Evolutionary conservation across 2,329 filamentous ascomycete species (phyloP).

Genomic region (Neonectria hederae): DNA sequence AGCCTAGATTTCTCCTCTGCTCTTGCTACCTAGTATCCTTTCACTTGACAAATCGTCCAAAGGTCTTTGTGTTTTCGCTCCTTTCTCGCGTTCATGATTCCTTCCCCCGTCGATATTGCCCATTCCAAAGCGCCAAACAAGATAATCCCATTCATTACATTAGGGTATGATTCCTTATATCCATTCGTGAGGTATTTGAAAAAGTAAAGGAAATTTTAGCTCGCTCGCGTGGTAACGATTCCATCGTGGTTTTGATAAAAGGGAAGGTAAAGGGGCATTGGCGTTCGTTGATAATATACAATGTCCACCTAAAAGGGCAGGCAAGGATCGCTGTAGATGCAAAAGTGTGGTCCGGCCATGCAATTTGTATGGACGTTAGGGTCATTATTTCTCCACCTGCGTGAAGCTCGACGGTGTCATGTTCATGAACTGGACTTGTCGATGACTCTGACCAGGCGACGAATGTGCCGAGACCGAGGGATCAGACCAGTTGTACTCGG

Average conservation of each 20-base stretch:
- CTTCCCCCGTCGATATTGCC: constrained; percentile 18
- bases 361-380: constrained; percentile 3
- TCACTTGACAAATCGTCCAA: constrained; percentile 7
- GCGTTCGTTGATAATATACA: constrained; percentile 37
- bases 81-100: constrained; percentile 20
- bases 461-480: constrained; percentile 50
- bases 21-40: constrained; percentile 1
- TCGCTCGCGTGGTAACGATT: constrained; percentile 26
- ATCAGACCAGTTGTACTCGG: constrained; percentile 63
- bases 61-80: constrained; percentile 12
- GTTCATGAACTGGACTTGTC: constrained; percentile 49
- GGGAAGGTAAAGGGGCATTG: constrained; percentile 9
- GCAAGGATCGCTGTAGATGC: constrained; percentile 30
- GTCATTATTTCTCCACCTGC: constrained; percentile 33
- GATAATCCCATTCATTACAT: constrained; percentile 42
- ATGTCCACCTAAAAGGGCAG: constrained; percentile 17
- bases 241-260: constrained; percentile 14
- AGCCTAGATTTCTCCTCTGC: not conserved
- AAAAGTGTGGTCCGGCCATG: constrained; percentile 15
- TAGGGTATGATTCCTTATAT: constrained; percentile 41
- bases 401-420: constrained; percentile 46
- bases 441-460: constrained; percentile 46
- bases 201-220: constrained; percentile 23
- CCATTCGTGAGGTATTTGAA: constrained; percentile 36
- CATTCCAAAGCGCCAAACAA: constrained; percentile 37